Base-by-base conservation (phyloP, 495 filamentous ascomycete species). In the Rhizodiscina lignyota region DNA sequence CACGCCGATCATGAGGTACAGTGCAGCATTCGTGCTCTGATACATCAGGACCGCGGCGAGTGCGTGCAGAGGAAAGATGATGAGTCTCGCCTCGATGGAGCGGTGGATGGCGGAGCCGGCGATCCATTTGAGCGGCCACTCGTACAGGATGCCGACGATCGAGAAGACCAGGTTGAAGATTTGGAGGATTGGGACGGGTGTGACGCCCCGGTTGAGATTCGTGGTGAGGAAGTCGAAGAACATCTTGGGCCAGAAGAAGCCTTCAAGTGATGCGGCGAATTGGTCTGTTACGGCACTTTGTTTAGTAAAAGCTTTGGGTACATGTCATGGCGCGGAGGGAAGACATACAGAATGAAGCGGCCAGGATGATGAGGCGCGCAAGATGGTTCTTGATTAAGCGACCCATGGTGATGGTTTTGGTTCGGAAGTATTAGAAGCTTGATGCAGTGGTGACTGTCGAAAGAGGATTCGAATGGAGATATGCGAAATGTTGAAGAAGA, bases 381-480 rank as follows among this genome's bases (percentile, higher is more conserved):
- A 86, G 93, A 64, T 97, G 89, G 65, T 96, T 96, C 64, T 94
- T 96, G 64, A 97, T 97, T 43, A 97, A 74, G 51, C 74, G 83
- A 55, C 89, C 89, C 89, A 97, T 97, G 48, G 50, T 67, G 55
- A 26, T 44, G n/a, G n/a, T n/a, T n/a, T n/a, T n/a, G n/a, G n/a
- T n/a, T n/a, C n/a, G n/a, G n/a, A n/a, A n/a, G n/a, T n/a, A n/a
- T n/a, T n/a, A n/a, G n/a, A n/a, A n/a, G n/a, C n/a, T n/a, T n/a
- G n/a, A n/a, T n/a, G n/a, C n/a, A n/a, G n/a, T n/a, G 17, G 32
- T 27, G 34, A 8, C 8, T 21, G 31, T 37, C 31, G 41, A 5
- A 32, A 26, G 24, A 12, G 11, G 12, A 32, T 38, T 30, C 20
- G 36, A 41, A 40, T 31, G 38, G 18, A 39, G 31, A 37, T 39